Conservation (phyloP, 495 filamentous ascomycete genomes). For the Tricharina praecox region DNA sequence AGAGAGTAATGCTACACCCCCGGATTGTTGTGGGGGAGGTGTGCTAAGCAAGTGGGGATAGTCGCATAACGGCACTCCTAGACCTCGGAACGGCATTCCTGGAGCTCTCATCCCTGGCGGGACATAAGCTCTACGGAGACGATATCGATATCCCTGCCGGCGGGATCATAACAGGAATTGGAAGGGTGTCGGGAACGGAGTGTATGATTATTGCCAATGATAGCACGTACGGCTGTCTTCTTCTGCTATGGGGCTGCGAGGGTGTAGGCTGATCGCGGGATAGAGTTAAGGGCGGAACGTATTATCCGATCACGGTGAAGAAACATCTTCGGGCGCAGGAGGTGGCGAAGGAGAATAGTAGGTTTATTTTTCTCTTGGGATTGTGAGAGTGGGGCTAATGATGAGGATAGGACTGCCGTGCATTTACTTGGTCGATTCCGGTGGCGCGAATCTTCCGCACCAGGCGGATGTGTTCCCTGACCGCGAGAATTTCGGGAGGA, state of each 20-base stretch:
- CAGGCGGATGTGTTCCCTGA: slow-evolving; percentile 97
- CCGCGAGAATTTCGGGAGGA: slow-evolving; percentile 84
- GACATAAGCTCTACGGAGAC: slow-evolving; percentile 67
- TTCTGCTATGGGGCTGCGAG: too few species aligned
- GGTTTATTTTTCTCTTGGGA: too few species aligned
- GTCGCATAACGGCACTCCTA: slow-evolving; percentile 66
- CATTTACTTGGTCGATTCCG: slow-evolving; percentile 92
- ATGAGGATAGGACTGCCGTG: slow-evolving; percentile 44
- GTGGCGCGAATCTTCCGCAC: slow-evolving; percentile 87
- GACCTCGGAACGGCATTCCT: slow-evolving; percentile 83
- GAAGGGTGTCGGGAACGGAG: slow-evolving; percentile 72
- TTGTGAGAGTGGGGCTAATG: too few species aligned
- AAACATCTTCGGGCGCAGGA: slow-evolving; percentile 90
- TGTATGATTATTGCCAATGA: slow-evolving; percentile 96
- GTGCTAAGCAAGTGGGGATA: slow-evolving; percentile 7
- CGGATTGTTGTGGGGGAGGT: background rate
- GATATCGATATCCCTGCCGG: slow-evolving; percentile 74
- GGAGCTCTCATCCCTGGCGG: slow-evolving; percentile 76
- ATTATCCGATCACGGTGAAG: slow-evolving; percentile 95
- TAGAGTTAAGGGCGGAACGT: slow-evolving; percentile 90
- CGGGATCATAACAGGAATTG: slow-evolving; percentile 86
- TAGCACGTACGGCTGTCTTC: slow-evolving; percentile 47
- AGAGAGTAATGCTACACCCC: slow-evolving; percentile 39
- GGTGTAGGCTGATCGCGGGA: background rate
- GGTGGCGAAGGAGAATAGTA: slow-evolving; percentile 76